These are phyloP conservation scores for Fusarium verticillioides DNA, from an alignment of 2,329 filamentous ascomycete species.

Conservation along the genomic window DNA sequence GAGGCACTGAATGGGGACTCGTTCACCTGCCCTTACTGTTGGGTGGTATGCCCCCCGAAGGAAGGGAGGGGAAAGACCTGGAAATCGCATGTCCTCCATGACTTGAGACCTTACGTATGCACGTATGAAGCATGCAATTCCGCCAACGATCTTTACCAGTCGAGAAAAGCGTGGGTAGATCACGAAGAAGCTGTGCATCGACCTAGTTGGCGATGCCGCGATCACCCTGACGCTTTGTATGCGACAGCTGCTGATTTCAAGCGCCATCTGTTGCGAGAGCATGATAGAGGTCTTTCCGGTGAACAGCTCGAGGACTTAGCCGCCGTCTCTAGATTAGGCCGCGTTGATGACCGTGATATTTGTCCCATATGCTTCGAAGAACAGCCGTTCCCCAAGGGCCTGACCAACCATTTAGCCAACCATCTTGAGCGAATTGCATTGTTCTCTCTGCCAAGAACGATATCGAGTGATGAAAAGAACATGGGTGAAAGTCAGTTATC, in stretches of 20 bases:
- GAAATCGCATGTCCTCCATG: background rate
- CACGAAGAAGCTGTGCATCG: background rate
- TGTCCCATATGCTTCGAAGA: background rate
- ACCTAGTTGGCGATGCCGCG: background rate
- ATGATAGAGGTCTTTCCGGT: rapidly evolving
- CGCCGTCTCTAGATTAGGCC: background rate
- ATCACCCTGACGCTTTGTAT: rapidly evolving
- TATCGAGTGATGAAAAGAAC: rapidly evolving
- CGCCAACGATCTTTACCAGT: background rate
- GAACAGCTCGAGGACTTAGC: rapidly evolving
- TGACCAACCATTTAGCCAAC: background rate
- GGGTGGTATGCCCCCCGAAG: background rate
- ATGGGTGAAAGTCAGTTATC: rapidly evolving
- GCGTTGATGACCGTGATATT: background rate
- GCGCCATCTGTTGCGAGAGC: rapidly evolving
- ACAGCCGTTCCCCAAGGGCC: background rate
- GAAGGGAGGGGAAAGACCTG: rapidly evolving
- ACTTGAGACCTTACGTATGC: background rate
- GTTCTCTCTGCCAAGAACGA: rapidly evolving
- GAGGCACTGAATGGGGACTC: background rate
- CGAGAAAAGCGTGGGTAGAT: background rate
- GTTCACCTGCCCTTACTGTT: background rate
- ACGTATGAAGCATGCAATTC: rapidly evolving
- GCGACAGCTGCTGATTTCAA: background rate
- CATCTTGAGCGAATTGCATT: background rate